Evolutionary conservation across 176 grass and related monocot genomes (phyloP), one percentile per base, ranked within the genome.

Genomic region (Metroxylon sagu): DNA sequence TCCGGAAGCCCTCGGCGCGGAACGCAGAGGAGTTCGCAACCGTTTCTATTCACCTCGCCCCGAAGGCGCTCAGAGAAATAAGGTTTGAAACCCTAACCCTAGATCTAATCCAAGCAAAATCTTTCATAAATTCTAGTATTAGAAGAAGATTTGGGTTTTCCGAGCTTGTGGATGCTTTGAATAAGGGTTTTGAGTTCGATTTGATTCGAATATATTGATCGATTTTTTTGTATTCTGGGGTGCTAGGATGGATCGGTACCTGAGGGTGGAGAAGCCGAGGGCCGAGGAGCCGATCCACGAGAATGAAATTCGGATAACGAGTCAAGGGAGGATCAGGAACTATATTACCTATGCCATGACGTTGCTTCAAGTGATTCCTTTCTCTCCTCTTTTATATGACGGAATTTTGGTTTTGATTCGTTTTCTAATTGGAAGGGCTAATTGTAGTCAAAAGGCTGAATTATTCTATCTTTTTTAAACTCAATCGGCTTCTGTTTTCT

Each of bases 291-390:
- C 54, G 2, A 68, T 68, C 6, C 67, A 57, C 28, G 39, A 76
- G 50, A 76, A 76, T 31, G 73, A 76, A 58, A 76, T 76, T 50
- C 52, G 63, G 29, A 67, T 76, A 51, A 76, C 63, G 3, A 54
- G 63, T 15, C 63, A 57, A 16, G 73, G 73, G 52, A 67, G 73
- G 54, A 60, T 68, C 35, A 66, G 73, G 53, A 76, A 76, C 29
- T 76, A 76, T 21, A 76, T 68, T 16, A 76, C 54, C 14, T 68
- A 76, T 76, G 73, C 73, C 0, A 67, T 58, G 16, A 60, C 73
- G 4, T 76, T 76, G 73, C 73, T 76, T 67, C 54, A 76, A 63
- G 73, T 76, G 18, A 16, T 26, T 25, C 12, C 3, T 29, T 14
- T 35, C 10, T 4, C 6, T 19, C 19, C 18, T 10, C 0, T 2